Base-by-base conservation (phyloP, 2,329 filamentous ascomycete species). In the Colletotrichum sidae region DNA sequence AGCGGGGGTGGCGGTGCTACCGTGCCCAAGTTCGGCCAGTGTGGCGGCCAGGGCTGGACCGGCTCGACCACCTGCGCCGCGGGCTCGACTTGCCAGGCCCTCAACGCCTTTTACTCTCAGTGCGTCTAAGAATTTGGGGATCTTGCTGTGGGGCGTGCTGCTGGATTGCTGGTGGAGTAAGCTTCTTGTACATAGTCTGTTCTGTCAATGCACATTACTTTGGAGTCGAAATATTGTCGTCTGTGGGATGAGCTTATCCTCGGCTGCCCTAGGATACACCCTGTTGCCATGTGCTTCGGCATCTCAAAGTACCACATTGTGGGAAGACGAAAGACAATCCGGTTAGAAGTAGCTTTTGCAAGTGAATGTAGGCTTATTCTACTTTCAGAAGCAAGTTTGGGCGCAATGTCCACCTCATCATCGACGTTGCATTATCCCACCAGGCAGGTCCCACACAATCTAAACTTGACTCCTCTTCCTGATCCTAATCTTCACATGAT, bases 101-200 rank as follows among this genome's bases (percentile, higher is more conserved):
- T 72, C 58, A 82, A 81, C 71, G 72, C 73, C 47, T 81, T 70
- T 67, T 82, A 81, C 73, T 77, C 60, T 13, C 80, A 83, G 70
- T 82, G 80, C 69, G 61, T 79, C 62, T 81, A 73, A 54, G 39
- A 9, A 3, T 33, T 4, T 3, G 4, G 12, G 47, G 9, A 12
- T n/a, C 15, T 2, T 11, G 15, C 10, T 41, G 5, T 9, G 2
- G 4, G 38, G 38, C 1, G 44, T 11, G 8, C n/a, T 46, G 17
- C 11, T 46, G 44, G 12, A 12, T 13, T 6, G 13, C n/a, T 6
- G 4, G 34, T 12, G 13, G 1, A 2, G 13, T 11, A 17, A 35
- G 8, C 11, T 62, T 62, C 39, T 11, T 56, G 46, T 52, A 62
- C 9, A 62, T 57, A 62, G 44, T 56, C 47, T 10, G 15, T 17